Evolutionary conservation across 2,329 filamentous ascomycete genomes (phyloP).

Genomic region (Capronia epimyces): DNA sequence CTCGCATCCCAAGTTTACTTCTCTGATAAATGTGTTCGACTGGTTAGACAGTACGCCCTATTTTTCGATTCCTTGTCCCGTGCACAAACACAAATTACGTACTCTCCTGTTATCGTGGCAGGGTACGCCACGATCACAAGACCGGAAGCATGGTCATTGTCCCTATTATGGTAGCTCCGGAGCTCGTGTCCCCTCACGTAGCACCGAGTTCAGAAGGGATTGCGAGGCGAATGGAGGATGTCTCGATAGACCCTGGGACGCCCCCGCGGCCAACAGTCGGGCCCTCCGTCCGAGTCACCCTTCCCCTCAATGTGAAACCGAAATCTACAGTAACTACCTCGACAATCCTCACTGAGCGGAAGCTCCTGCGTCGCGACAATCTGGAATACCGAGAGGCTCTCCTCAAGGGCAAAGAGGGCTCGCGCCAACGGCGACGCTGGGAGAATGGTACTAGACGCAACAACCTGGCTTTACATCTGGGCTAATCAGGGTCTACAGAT

Average conservation of each 20-base stretch:
- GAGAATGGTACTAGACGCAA: slow-evolving; percentile 68
- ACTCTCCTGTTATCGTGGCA: too few species aligned
- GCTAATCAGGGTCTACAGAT: slow-evolving; percentile 50
- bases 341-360: slow-evolving; percentile 44
- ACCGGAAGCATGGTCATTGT: slow-evolving; percentile 16
- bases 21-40: background rate
- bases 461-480: background rate
- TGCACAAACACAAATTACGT: background rate
- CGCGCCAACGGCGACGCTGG: slow-evolving; percentile 78
- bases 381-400: slow-evolving; percentile 65
- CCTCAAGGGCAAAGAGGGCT: slow-evolving; percentile 86
- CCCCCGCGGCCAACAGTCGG: slow-evolving; percentile 29
- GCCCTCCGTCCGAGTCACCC: slow-evolving; percentile 61
- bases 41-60: background rate
- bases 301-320: slow-evolving; percentile 61
- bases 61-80: background rate
- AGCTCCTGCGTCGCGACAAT: slow-evolving; percentile 56
- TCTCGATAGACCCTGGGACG: slow-evolving; percentile 11
- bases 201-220: slow-evolving; percentile 7
- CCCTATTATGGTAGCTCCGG: slow-evolving; percentile 19
- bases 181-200: background rate
- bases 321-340: slow-evolving; percentile 27
- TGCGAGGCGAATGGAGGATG: slow-evolving; percentile 10
- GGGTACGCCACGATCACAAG: background rate
- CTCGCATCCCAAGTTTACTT: background rate